Percentiles rank a stretch among this genome's conserved stretches.
phyloP scores from a whole-genome alignment of 371 early-diverging fungal genomes.

The Rhizomucor pusillus region DNA sequence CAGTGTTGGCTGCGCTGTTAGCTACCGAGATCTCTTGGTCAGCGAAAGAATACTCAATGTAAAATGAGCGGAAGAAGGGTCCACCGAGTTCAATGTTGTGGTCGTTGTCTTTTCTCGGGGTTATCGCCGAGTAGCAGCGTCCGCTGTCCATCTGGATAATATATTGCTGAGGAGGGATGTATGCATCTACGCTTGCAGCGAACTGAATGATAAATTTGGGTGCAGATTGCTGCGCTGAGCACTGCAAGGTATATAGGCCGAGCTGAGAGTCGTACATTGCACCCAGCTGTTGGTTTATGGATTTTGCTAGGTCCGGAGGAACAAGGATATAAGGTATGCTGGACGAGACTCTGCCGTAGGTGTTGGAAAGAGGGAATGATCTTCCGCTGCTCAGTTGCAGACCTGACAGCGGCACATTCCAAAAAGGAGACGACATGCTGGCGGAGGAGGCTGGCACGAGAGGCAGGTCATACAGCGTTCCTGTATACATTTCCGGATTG shows the following conservation, averaged over 20 bases:
- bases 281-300: constrained; percentile 20
- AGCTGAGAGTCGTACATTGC: constrained; percentile 12
- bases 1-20: constrained; percentile 14
- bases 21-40: constrained; percentile 14
- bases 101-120: constrained; percentile 11
- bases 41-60: constrained; percentile 18
- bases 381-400: constrained; percentile 4
- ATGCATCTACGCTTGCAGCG: constrained; percentile 17
- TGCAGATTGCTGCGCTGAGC: constrained; percentile 9
- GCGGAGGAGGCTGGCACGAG: constrained; percentile 5
- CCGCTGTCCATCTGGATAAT: constrained; percentile 15
- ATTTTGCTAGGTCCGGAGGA: constrained; percentile 15
- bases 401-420: constrained; percentile 26
- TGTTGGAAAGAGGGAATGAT: neutral
- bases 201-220: constrained; percentile 22
- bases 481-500: constrained; percentile 22
- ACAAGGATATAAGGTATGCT: constrained; percentile 24
- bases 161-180: constrained; percentile 24
- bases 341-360: constrained; percentile 18
- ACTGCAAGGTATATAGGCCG: constrained; percentile 21
- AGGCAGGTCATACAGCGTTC: constrained; percentile 17
- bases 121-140: constrained; percentile 24
- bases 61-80: constrained; percentile 34
- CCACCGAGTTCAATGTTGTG: constrained; percentile 25
- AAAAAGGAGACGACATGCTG: constrained; percentile 25